A percentile compares a stretch with the other conserved stretches of the same genome.
These are phyloP conservation scores for Naganishia vishniacii DNA, from an alignment of 768 basidiomycete species.

Conservation along the genomic window DNA sequence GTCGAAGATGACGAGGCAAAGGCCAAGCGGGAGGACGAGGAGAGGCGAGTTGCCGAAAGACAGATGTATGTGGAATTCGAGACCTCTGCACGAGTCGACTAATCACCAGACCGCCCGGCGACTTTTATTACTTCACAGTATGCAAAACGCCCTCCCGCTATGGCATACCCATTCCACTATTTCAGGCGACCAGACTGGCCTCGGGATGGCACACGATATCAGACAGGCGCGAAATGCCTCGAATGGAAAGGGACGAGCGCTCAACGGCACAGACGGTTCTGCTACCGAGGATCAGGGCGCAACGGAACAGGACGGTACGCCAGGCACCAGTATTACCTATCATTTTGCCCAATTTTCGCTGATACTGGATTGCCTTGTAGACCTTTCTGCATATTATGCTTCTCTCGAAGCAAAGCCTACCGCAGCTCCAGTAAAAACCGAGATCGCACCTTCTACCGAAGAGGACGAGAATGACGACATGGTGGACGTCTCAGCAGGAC, in stretches of 20 bases:
- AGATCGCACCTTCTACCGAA: neutral
- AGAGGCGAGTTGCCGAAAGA: conserved; percentile 1
- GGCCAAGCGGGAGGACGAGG: conserved; percentile 16
- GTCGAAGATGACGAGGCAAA: conserved; percentile 2
- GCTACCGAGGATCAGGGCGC: neutral
- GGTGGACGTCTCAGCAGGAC: conserved; percentile 8
- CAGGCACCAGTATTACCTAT: neutral
- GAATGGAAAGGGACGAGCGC: neutral
- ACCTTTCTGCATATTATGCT: conserved; percentile 11
- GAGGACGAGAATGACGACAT: conserved; percentile 7
- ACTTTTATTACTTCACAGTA: conserved; percentile 43
- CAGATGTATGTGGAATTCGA: conserved; percentile 1
- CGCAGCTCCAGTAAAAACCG: neutral
- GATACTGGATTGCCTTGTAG: neutral
- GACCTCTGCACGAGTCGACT: neutral
- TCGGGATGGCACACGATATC: conserved; percentile 56
- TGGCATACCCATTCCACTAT: conserved; percentile 98
- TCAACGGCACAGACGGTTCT: neutral
- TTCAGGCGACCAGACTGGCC: conserved; percentile 79
- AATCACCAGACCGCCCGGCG: neutral
- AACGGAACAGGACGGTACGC: conserved; percentile 1
- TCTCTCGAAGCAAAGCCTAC: neutral
- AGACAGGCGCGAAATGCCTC: neutral
- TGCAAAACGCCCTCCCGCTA: conserved; percentile 83
- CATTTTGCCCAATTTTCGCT: neutral